A percentile compares a stretch with the other conserved stretches of the same genome.
Conservation (phyloP, 805 yeast genomes). For the Pichia rugopelliculosa region DNA sequence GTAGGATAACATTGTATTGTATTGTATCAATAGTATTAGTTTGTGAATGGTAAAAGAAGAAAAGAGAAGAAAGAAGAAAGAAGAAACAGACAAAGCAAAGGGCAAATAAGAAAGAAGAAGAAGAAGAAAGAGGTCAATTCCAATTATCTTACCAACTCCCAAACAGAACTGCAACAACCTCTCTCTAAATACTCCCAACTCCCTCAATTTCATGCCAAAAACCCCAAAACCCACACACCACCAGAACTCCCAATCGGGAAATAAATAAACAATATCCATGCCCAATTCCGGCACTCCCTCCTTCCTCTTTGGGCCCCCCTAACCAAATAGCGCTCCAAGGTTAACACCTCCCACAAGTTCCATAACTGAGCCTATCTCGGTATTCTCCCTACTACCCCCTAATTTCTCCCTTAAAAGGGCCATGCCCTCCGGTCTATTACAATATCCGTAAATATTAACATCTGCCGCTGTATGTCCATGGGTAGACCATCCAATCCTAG, state of each 20-base stretch:
- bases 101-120: neutral
- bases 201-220: neutral
- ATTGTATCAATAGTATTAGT: neutral
- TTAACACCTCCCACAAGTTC: conserved; percentile 24
- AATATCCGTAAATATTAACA: conserved; percentile 80
- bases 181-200: neutral
- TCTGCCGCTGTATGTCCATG: conserved; percentile 97
- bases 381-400: conserved; percentile 81
- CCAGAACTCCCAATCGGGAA: neutral
- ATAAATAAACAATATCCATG: neutral
- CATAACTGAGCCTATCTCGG: conserved; percentile 73
- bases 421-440: conserved; percentile 46
- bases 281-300: neutral
- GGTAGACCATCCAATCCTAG: conserved; percentile 93
- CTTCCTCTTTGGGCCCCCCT: conserved; percentile 27
- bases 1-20: conserved; percentile 41
- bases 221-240: no score
- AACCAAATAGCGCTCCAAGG: conserved; percentile 25
- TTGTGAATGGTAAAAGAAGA: neutral
- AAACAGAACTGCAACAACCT: neutral
- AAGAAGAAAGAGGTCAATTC: neutral
- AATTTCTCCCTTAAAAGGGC: conserved; percentile 37
- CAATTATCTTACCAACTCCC: no score
- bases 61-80: neutral
- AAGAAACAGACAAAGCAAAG: neutral